phyloP scores from a whole-genome alignment of 1,284 basidiomycete species.

The Ustilago trichophora region DNA sequence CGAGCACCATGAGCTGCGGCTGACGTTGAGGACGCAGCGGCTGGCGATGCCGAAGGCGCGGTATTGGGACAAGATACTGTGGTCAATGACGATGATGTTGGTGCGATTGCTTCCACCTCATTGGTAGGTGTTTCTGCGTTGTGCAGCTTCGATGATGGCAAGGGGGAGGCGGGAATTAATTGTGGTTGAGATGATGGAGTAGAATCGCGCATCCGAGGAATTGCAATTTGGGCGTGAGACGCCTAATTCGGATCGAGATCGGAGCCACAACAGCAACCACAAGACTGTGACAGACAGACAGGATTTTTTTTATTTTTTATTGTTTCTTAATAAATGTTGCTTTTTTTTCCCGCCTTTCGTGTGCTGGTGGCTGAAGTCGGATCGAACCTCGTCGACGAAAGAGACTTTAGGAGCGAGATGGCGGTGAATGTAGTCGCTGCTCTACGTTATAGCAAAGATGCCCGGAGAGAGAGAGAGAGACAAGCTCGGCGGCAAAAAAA shows the following conservation, averaged over 20 bases:
- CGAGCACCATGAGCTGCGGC: constrained; percentile 7
- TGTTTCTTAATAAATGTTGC: too few species aligned
- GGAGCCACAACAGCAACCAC: too few species aligned
- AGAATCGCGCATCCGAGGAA: constrained; percentile 4
- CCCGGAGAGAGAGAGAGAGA: not conserved
- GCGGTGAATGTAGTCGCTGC: too few species aligned
- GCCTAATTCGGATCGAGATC: constrained; percentile 3
- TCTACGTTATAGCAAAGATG: not conserved
- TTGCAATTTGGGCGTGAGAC: not conserved
- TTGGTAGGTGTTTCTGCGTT: constrained; percentile 1
- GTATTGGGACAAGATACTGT: not conserved
- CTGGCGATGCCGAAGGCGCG: constrained; percentile 3
- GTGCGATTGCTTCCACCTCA: constrained; percentile 1
- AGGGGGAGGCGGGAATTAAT: not conserved
- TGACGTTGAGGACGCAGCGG: constrained; percentile 1
- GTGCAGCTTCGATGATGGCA: not conserved
- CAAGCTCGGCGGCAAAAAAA: too few species aligned
- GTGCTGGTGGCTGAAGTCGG: too few species aligned
- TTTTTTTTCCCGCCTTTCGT: too few species aligned
- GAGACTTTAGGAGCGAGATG: too few species aligned
- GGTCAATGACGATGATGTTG: not conserved
- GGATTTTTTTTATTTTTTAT: too few species aligned
- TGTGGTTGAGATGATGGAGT: constrained; percentile 27
- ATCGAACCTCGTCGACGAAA: too few species aligned
- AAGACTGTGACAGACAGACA: too few species aligned